These are phyloP conservation scores for Penicillium ucsense DNA, from an alignment of 495 filamentous ascomycete genomes.

Conservation along the genomic window DNA sequence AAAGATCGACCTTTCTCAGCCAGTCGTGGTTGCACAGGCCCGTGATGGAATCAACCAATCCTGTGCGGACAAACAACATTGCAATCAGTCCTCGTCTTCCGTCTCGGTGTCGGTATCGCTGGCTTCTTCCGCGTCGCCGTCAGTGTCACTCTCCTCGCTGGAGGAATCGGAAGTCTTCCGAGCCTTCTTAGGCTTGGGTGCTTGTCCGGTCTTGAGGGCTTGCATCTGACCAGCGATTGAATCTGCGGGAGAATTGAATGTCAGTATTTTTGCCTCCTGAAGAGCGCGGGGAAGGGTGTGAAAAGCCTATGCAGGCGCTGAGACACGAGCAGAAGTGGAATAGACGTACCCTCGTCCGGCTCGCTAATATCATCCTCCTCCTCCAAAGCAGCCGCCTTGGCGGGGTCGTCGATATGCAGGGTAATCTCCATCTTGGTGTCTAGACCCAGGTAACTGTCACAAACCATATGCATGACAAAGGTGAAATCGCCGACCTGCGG, in stretches of 20 bases:
- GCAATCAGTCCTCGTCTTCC: constrained; percentile 46
- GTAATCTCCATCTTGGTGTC: constrained; percentile 84
- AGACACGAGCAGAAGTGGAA: background rate
- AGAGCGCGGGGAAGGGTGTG: too few relatives aligned
- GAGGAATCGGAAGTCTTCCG: constrained; percentile 48
- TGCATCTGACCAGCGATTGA: constrained; percentile 93
- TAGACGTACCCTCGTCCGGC: constrained; percentile 81
- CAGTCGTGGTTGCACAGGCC: constrained; percentile 14
- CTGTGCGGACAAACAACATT: constrained; percentile 9
- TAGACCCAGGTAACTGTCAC: constrained; percentile 88
- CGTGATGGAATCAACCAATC: constrained; percentile 16
- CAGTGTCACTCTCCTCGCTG: constrained; percentile 82
- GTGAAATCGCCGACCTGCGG: constrained; percentile 86
- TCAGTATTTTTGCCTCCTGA: background rate
- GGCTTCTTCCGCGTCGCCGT: constrained; percentile 67
- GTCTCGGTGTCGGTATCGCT: constrained; percentile 77
- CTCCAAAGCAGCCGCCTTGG: constrained; percentile 68
- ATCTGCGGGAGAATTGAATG: constrained; percentile 47
- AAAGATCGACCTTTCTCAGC: constrained; percentile 2
- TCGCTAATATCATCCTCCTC: constrained; percentile 89
- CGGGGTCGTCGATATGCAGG: constrained; percentile 79
- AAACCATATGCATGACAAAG: constrained; percentile 84
- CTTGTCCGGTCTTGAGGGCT: constrained; percentile 64
- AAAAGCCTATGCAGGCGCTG: background rate
- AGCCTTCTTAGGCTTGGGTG: constrained; percentile 45